phyloP scores from a whole-genome alignment of 2,329 filamentous ascomycete species.

The Xylariaceae sp. region DNA sequence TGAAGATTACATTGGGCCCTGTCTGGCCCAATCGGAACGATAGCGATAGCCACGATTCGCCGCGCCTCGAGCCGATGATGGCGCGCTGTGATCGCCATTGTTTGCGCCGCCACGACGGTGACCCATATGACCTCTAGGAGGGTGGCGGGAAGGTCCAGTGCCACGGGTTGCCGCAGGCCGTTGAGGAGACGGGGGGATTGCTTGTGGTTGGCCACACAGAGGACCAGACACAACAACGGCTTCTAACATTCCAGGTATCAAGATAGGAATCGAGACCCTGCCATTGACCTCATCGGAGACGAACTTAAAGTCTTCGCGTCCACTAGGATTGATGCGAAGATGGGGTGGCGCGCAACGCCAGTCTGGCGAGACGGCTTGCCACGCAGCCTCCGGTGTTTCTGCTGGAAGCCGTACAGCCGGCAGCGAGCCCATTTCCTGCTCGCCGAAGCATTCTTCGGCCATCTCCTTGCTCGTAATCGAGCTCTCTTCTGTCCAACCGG shows the following conservation, averaged over 20 bases:
- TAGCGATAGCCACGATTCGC: slow-evolving; percentile 21
- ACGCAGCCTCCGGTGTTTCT: slow-evolving; percentile 56
- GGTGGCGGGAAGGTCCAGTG: slow-evolving; percentile 9
- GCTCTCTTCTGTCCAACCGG: slow-evolving; percentile 36
- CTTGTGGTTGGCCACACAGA: slow-evolving; percentile 16
- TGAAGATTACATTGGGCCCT: slow-evolving; percentile 14
- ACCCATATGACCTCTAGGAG: not conserved
- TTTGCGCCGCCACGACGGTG: slow-evolving; percentile 19
- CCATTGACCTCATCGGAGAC: slow-evolving; percentile 35
- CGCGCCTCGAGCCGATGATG: slow-evolving; percentile 14
- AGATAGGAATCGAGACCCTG: slow-evolving; percentile 40
- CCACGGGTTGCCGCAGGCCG: slow-evolving; percentile 17
- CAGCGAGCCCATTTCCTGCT: slow-evolving; percentile 74
- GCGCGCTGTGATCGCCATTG: slow-evolving; percentile 9
- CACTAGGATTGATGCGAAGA: slow-evolving; percentile 46
- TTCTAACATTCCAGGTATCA: slow-evolving; percentile 38
- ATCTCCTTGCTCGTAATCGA: slow-evolving; percentile 59
- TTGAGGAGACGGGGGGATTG: slow-evolving; percentile 17
- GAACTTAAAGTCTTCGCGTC: slow-evolving; percentile 40
- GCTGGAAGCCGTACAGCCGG: slow-evolving; percentile 64
- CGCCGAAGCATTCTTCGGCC: slow-evolving; percentile 74
- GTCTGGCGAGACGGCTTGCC: slow-evolving; percentile 53
- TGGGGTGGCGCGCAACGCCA: slow-evolving; percentile 50
- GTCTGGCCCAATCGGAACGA: slow-evolving; percentile 25
- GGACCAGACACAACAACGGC: slow-evolving; percentile 33